Percentiles rank a stretch among this genome's conserved stretches.
These are phyloP conservation scores for Hyaloperonospora brassicae DNA, from an alignment of 352 stramenopile genomes.

Conservation along the genomic window DNA sequence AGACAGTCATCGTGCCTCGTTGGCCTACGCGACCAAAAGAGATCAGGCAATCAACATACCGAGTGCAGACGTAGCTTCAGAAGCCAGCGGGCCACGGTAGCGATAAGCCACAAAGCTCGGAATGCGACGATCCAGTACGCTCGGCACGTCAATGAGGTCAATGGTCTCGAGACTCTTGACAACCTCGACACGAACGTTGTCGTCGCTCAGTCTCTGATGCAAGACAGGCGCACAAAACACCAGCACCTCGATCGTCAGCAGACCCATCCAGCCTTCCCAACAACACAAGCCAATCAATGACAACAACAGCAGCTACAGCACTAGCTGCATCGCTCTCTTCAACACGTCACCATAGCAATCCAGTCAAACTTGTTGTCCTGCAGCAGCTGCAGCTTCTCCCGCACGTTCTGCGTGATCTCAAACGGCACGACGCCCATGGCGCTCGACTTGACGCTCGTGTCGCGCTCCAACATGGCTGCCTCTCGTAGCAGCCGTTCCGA, in stretches of 20 bases:
- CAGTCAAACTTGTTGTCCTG: constrained; percentile 81
- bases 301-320: neutral
- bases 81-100: constrained; percentile 37
- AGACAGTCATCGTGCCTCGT: neutral
- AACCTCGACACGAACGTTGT: constrained; percentile 69
- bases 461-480: constrained; percentile 64
- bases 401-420: constrained; percentile 70
- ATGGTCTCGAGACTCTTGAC: constrained; percentile 72
- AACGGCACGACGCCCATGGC: constrained; percentile 88
- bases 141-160: constrained; percentile 54
- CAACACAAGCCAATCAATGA: neutral
- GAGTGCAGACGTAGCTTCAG: constrained; percentile 24
- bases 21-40: neutral
- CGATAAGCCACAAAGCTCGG: constrained; percentile 80
- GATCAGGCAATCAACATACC: constrained; percentile 22
- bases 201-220: constrained; percentile 62
- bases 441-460: constrained; percentile 81
- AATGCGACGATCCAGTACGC: constrained; percentile 46
- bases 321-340: neutral
- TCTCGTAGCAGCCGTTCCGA: constrained; percentile 79
- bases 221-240: neutral
- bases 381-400: constrained; percentile 67
- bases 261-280: neutral
- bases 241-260: neutral
- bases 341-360: constrained; percentile 65